Evolutionary conservation across 495 filamentous ascomycete genomes (phyloP), one percentile per base, ranked within the genome.

Genomic region (Aspergillus funiculosus): DNA sequence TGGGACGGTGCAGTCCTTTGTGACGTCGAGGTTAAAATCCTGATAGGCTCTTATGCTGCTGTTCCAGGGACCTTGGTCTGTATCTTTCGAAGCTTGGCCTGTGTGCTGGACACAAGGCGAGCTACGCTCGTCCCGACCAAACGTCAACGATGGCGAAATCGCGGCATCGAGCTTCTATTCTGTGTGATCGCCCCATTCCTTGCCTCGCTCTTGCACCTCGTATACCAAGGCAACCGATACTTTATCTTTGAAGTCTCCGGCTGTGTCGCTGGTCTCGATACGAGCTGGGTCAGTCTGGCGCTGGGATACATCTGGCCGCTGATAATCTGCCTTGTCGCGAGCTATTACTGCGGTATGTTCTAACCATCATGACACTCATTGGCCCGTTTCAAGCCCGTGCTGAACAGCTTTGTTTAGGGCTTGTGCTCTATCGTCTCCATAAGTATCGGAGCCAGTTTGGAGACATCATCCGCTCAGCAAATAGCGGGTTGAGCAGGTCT

Each of bases 1-100:
- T 97, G 76, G 74, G 68, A 76, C 43, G 92, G 92, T 15, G 56
- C 67, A 3, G 83, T 80, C 1, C 79, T 89, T 48, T 98, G 92
- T 58, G 92, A 98, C 63, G 59, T 96, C 19, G 76, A 94, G 60
- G 73, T 78, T 39, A 88, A 89, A 56, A 37, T 89, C 27, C 64
- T 82, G 45, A 73, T 82, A 38, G 82, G 78, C 5, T 63, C 73
- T 31, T 77, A 76, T 42, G 72, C 86, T n/a, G 84, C 75, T 18
- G 68, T 80, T 13, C 72, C 87, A n/a, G 77, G 75, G 20, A 58
- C 70, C 52, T 66, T 78, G 52, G 72, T 73, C 3, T 77, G 80
- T 45, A 84, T 95, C 50, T 83, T 94, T 61, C 78, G 81, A n/a
- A 75, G 76, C 32, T 74, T 98, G 7, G 83, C 87, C 26, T 56